These are phyloP conservation scores for Mycena belliarum DNA, from an alignment of 768 basidiomycete species.

Conservation along the genomic window DNA sequence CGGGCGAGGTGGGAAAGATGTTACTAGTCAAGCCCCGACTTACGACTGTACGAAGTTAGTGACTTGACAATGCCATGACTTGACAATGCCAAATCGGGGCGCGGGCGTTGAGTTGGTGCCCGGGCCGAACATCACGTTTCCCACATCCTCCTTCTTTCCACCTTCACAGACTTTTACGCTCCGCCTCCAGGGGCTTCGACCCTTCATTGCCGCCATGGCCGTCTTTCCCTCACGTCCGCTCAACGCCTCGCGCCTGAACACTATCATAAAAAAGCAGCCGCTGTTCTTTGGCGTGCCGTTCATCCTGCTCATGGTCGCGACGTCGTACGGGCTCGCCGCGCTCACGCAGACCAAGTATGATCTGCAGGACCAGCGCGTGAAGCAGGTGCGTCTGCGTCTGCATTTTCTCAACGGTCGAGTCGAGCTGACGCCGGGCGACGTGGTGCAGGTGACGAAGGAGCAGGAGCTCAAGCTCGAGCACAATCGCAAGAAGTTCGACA, in stretches of 20 bases:
- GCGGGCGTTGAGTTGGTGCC: too few species aligned
- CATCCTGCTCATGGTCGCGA: conserved; percentile 78
- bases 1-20: too few species aligned
- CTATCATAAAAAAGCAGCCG: conserved; percentile 58
- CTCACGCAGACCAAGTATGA: conserved; percentile 94
- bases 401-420: not conserved
- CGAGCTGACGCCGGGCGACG: too few species aligned
- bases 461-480: conserved; percentile 74
- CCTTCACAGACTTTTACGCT: too few species aligned
- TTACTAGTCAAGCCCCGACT: too few species aligned
- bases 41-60: too few species aligned
- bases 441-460: conserved; percentile 63
- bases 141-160: too few species aligned
- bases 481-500: conserved; percentile 81
- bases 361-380: conserved; percentile 76
- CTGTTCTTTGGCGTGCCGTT: conserved; percentile 86
- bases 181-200: too few species aligned
- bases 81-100: too few species aligned
- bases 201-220: conserved; percentile 42
- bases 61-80: too few species aligned
- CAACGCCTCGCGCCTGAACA: conserved; percentile 41
- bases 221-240: conserved; percentile 53
- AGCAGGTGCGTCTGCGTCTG: conserved; percentile 48
- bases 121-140: too few species aligned
- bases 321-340: conserved; percentile 78